Evolutionary conservation across 2,329 filamentous ascomycete species (phyloP), one percentile per base, ranked within the genome.

Genomic region (Elsinoe ampelina): DNA sequence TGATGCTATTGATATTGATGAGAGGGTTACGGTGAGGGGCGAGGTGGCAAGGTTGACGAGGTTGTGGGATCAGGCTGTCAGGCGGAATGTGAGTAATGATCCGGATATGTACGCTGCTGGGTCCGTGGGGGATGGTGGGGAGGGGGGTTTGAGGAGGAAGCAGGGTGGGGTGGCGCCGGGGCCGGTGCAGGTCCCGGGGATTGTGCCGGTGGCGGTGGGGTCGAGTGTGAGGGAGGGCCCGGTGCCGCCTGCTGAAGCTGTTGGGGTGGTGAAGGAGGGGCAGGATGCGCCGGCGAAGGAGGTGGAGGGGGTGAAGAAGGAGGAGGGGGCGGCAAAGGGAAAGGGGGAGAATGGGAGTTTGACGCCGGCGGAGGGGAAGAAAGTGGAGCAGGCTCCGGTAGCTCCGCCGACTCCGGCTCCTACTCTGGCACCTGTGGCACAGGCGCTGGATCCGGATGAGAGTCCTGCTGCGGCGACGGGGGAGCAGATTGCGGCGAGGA

Each of bases 1-100:
- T 60, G 71, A 73, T 57, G 73, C 73, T 38, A 73, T 76, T 41
- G 72, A 74, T 54, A 73, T 70, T 2, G 73, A 74, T 34, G 70
- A 72, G 20, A 60, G 63, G 4, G 72, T 75, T 32, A 75, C 70
- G n/a, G 72, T 75, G 0, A 62, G 73, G 1, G 70, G 67, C 54
- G 67, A 69, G 55, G 66, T 69, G 3, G 67, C 67, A 2, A 50
- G 67, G 30, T 55, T 69, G 42, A 73, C 70, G 3, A 62, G 70
- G 22, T 62, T 73, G 12, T 73, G 72, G 43, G 70, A 73, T 55
- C 62, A 64, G 8, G 71, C 71, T 22, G 66, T 72, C 45, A 66
- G 67, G 56, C 69, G 64, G 10, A 70, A 70, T 55, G 69, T 66
- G 12, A 63, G 70, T 54, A 72, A 72, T 54, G 70, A 73, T 59